Evolutionary conservation across 1,284 basidiomycete genomes (phyloP).

Genomic region (Trichosporon sp.): DNA sequence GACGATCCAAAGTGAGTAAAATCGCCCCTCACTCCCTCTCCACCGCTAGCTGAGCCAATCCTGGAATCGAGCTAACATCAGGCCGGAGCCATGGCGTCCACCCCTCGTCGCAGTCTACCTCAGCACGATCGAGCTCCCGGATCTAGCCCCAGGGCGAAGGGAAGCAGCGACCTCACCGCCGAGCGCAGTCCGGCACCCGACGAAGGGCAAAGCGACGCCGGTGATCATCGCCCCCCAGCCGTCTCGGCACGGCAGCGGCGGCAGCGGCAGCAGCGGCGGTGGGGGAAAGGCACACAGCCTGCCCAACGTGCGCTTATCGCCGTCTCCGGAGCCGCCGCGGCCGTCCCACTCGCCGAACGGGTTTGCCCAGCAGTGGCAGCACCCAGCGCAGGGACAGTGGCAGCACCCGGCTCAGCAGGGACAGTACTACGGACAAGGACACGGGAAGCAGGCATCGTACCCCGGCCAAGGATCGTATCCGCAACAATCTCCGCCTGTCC

Average conservation of each 20-base stretch:
- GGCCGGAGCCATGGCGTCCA: constrained; percentile 27
- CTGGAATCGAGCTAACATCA: not conserved
- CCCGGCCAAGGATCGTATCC: not conserved
- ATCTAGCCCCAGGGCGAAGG: constrained; percentile 25
- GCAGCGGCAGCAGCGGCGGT: too few relatives aligned
- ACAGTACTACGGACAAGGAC: too few relatives aligned
- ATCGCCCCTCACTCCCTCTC: not conserved
- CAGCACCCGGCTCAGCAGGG: too few relatives aligned
- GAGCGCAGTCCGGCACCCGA: not conserved
- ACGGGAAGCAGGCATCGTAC: not conserved
- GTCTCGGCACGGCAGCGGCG: not conserved
- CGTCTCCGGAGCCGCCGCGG: not conserved
- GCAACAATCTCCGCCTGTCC: not conserved
- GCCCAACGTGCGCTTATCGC: not conserved
- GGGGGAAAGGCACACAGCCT: not conserved
- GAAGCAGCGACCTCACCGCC: not conserved
- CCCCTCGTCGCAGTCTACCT: constrained; percentile 44
- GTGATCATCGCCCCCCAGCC: not conserved
- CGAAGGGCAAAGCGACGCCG: not conserved
- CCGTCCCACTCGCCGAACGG: not conserved
- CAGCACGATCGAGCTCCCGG: constrained; percentile 44
- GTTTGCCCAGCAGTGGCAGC: too few relatives aligned
- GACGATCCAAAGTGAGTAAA: constrained; percentile 26
- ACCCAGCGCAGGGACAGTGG: too few relatives aligned
- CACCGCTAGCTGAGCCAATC: too few relatives aligned